Conservation (phyloP, 2,329 filamentous ascomycete genomes). For the Phyllosticta citribraziliensis region DNA sequence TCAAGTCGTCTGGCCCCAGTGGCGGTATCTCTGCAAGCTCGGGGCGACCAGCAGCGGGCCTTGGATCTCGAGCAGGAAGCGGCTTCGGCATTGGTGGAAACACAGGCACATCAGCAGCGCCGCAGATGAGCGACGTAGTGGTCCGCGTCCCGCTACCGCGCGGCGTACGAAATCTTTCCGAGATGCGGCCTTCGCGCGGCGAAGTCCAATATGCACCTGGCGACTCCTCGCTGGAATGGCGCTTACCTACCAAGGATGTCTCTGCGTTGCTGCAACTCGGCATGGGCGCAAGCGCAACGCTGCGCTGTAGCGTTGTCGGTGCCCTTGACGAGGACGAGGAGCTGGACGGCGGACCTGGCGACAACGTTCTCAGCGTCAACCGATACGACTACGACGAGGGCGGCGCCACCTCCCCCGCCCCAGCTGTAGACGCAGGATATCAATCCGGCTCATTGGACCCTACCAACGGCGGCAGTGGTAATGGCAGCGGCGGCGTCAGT, state of each 20-base stretch:
- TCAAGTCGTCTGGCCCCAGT: constrained; percentile 19
- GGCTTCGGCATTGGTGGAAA: constrained; percentile 17
- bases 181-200: constrained; percentile 68
- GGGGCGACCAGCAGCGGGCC: constrained; percentile 13
- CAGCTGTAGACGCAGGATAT: constrained; percentile 16
- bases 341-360: constrained; percentile 28
- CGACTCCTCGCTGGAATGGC: constrained; percentile 70
- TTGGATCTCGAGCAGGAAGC: constrained; percentile 22
- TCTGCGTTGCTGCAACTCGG: constrained; percentile 36
- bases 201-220: constrained; percentile 73
- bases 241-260: constrained; percentile 67
- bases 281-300: constrained; percentile 57
- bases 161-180: constrained; percentile 71
- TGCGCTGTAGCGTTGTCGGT: constrained; percentile 74
- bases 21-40: constrained; percentile 9
- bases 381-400: constrained; percentile 23
- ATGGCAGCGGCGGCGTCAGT: constrained; percentile 40
- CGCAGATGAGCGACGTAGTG: constrained; percentile 60
- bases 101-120: constrained; percentile 24
- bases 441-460: constrained; percentile 19
- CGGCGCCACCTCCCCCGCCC: neutral
- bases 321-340: constrained; percentile 37
- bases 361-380: constrained; percentile 5
- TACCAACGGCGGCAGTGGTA: constrained; percentile 11
- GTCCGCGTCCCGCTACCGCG: constrained; percentile 71